phyloP scores from a whole-genome alignment of 2,329 filamentous ascomycete genomes.

The Orbilia blumenaviensis region DNA sequence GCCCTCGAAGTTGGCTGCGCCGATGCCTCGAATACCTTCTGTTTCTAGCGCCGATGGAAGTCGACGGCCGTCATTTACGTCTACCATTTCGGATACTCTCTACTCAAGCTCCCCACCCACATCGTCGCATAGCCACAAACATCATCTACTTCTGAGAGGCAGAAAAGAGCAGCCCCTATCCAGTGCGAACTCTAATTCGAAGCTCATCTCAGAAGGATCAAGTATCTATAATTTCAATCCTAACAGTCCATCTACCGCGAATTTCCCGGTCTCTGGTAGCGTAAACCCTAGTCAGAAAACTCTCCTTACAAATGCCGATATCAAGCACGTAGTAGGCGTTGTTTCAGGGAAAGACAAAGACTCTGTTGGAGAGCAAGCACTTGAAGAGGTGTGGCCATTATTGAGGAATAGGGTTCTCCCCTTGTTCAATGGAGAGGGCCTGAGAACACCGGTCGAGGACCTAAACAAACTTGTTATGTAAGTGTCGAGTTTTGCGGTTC shows the following conservation, averaged over 20 bases:
- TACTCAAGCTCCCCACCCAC: slow-evolving; percentile 58
- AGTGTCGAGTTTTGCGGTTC: slow-evolving; percentile 42
- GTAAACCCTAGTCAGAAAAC: slow-evolving; percentile 61
- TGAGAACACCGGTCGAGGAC: slow-evolving; percentile 82
- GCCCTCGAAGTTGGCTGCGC: slow-evolving; percentile 42
- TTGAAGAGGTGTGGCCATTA: slow-evolving; percentile 84
- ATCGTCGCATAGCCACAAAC: slow-evolving; percentile 63
- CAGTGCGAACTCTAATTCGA: slow-evolving; percentile 51
- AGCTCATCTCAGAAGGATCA: slow-evolving; percentile 54
- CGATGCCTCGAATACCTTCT: slow-evolving; percentile 42
- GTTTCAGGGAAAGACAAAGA: slow-evolving; percentile 83
- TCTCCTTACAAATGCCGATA: slow-evolving; percentile 75
- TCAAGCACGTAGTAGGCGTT: slow-evolving; percentile 78
- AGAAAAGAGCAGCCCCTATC: slow-evolving; percentile 62
- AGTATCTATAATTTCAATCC: slow-evolving; percentile 55
- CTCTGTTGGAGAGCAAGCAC: slow-evolving; percentile 63
- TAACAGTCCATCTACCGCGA: slow-evolving; percentile 66
- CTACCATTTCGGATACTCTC: slow-evolving; percentile 60
- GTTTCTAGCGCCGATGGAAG: slow-evolving; percentile 52
- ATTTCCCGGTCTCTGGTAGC: slow-evolving; percentile 62
- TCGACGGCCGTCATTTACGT: slow-evolving; percentile 63
- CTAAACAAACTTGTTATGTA: slow-evolving; percentile 79
- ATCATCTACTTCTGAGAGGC: slow-evolving; percentile 73
- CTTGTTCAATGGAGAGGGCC: slow-evolving; percentile 82
- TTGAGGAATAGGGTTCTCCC: slow-evolving; percentile 78